A percentile compares a stretch with the other conserved stretches of the same genome.
Evolutionary conservation across 352 stramenopile genomes (phyloP).

Genomic region (Phytophthora niederhauseri): DNA sequence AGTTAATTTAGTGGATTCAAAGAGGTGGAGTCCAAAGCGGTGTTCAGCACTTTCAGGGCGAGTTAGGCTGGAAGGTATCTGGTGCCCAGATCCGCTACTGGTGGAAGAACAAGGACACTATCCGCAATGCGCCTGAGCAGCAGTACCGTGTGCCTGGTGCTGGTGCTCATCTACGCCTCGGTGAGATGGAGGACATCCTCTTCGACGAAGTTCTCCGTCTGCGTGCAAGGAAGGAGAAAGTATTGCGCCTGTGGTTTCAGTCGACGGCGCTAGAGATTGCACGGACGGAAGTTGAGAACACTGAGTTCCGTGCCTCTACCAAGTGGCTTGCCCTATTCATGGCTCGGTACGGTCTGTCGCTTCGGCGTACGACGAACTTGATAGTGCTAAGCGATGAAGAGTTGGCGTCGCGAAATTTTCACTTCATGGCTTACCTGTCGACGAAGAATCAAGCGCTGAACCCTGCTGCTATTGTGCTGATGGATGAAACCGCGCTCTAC

Average conservation of each 20-base stretch:
- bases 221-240: conserved; percentile 11
- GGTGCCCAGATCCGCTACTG: conserved; percentile 29
- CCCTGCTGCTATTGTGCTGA: conserved; percentile 11
- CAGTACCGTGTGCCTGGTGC: conserved; percentile 3
- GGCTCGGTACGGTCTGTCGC: conserved; percentile 24
- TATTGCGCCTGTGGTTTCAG: conserved; percentile 21
- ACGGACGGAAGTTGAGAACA: not conserved
- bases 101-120: conserved; percentile 18
- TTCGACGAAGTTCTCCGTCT: conserved; percentile 23
- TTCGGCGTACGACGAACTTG: conserved; percentile 28
- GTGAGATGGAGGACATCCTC: conserved; percentile 23
- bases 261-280: conserved; percentile 6
- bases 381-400: conserved; percentile 23
- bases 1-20: conserved; percentile 26
- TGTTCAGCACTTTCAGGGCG: conserved; percentile 20
- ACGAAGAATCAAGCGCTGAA: conserved; percentile 14
- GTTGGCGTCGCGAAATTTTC: conserved; percentile 15
- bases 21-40: conserved; percentile 1
- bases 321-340: conserved; percentile 35
- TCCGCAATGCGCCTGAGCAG: conserved; percentile 8
- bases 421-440: conserved; percentile 13
- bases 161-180: conserved; percentile 6
- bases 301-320: conserved; percentile 25
- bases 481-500: not conserved
- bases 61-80: conserved; percentile 18